Percentiles rank a stretch among this genome's conserved stretches.
Conservation (phyloP, 345 rosid species). For the Lepidium sativum region DNA sequence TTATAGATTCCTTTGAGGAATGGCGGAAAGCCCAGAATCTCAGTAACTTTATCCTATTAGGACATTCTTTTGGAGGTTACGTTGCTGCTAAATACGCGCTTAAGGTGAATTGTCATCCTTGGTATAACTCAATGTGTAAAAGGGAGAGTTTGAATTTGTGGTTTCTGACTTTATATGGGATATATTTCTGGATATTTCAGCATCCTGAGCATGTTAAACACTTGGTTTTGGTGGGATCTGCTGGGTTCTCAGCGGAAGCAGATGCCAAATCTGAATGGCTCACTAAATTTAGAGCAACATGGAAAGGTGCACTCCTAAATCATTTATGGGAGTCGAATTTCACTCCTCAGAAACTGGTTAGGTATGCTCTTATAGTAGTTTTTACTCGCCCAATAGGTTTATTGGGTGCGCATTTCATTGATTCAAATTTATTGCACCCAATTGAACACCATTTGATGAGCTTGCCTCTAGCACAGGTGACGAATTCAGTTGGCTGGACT, state of each 20-base stretch:
- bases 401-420: neutral
- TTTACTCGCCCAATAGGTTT: neutral
- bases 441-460: neutral
- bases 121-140: neutral
- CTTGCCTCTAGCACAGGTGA: neutral
- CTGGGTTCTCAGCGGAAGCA: constrained; percentile 76
- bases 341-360: constrained; percentile 83
- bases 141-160: neutral
- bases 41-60: constrained; percentile 78
- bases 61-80: constrained; percentile 99
- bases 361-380: constrained; percentile 32
- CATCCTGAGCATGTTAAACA: constrained; percentile 95
- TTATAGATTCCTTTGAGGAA: constrained; percentile 92
- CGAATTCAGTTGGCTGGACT: neutral
- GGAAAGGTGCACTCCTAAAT: constrained; percentile 87
- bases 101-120: constrained; percentile 47
- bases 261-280: constrained; percentile 62
- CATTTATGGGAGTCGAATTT: constrained; percentile 99
- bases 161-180: neutral
- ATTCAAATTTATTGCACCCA: neutral
- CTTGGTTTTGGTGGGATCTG: constrained; percentile 88
- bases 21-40: constrained; percentile 90
- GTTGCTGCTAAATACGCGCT: constrained; percentile 94
- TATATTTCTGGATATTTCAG: constrained; percentile 30
- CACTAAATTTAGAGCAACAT: constrained; percentile 59